Percentiles rank a stretch among this genome's conserved stretches.
Evolutionary conservation across 2,329 filamentous ascomycete genomes (phyloP).

Genomic region (Elsinoe necatrix): DNA sequence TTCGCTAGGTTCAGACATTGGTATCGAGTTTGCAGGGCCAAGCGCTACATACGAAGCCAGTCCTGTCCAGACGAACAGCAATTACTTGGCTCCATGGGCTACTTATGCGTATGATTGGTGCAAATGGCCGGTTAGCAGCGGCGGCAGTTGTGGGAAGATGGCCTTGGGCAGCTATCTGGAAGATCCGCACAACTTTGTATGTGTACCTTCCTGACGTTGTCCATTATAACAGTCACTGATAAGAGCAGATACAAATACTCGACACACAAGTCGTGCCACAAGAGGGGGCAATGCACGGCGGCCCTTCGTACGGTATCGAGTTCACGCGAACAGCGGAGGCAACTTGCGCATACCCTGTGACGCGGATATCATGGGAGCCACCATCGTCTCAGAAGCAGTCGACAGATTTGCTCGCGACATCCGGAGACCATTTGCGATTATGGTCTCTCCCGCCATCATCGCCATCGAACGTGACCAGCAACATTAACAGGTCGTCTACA

Average conservation of each 20-base stretch:
- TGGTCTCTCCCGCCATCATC: constrained; percentile 70
- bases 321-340: constrained; percentile 93
- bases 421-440: constrained; percentile 83
- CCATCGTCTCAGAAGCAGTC: constrained; percentile 91
- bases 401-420: constrained; percentile 89
- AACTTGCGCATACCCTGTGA: constrained; percentile 95
- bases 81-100: constrained; percentile 88
- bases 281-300: constrained; percentile 57
- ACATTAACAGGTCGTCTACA: constrained; percentile 57
- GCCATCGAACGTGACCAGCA: constrained; percentile 54
- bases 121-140: constrained; percentile 77
- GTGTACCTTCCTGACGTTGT: no score
- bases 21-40: constrained; percentile 55
- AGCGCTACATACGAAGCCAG: constrained; percentile 54
- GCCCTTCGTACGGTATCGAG: constrained; percentile 68
- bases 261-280: constrained; percentile 73
- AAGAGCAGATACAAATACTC: constrained; percentile 80
- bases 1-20: constrained; percentile 70
- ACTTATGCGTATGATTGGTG: constrained; percentile 99
- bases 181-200: constrained; percentile 94
- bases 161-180: constrained; percentile 94
- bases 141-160: constrained; percentile 74
- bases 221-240: neutral
- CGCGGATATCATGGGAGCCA: constrained; percentile 89
- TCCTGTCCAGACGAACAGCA: constrained; percentile 66